These are phyloP conservation scores for Saussurea involucrata DNA, from an alignment of 129 eudicot species.

Conservation along the genomic window DNA sequence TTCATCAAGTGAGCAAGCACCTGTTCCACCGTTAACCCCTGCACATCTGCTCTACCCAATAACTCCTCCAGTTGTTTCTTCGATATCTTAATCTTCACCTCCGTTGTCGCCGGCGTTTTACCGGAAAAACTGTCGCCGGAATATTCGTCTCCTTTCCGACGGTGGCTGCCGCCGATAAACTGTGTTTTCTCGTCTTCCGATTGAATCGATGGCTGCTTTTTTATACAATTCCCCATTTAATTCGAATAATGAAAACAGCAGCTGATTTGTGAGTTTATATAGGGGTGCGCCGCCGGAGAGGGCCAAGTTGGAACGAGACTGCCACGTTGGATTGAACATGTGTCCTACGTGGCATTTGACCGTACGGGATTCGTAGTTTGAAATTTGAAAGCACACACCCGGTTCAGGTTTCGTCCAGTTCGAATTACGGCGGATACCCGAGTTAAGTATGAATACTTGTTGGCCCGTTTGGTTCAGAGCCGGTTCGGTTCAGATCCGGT, in stretches of 20 bases:
- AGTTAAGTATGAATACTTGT: no score
- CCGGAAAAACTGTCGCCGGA: neutral
- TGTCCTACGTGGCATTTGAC: conserved; percentile 18
- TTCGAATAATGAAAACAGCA: neutral
- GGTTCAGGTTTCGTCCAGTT: neutral
- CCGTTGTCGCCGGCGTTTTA: conserved; percentile 15
- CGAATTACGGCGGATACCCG: neutral
- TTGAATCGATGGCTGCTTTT: conserved; percentile 26
- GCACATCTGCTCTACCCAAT: conserved; percentile 31
- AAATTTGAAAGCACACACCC: neutral
- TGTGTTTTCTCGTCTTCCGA: conserved; percentile 5
- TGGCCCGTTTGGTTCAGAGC: neutral
- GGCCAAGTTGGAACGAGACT: conserved; percentile 23
- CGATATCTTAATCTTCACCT: conserved; percentile 54
- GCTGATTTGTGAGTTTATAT: conserved; percentile 16
- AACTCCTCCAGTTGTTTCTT: conserved; percentile 51
- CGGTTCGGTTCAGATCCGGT: neutral
- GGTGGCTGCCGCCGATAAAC: neutral
- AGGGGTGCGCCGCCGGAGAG: neutral
- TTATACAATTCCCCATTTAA: conserved; percentile 48
- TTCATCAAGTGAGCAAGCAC: conserved; percentile 33
- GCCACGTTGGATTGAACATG: conserved; percentile 11
- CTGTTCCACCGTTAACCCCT: conserved; percentile 36
- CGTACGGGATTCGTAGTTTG: conserved; percentile 6
- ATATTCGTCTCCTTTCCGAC: neutral